phyloP scores from a whole-genome alignment of 169 alveolate species.

The Plasmodium inui region DNA sequence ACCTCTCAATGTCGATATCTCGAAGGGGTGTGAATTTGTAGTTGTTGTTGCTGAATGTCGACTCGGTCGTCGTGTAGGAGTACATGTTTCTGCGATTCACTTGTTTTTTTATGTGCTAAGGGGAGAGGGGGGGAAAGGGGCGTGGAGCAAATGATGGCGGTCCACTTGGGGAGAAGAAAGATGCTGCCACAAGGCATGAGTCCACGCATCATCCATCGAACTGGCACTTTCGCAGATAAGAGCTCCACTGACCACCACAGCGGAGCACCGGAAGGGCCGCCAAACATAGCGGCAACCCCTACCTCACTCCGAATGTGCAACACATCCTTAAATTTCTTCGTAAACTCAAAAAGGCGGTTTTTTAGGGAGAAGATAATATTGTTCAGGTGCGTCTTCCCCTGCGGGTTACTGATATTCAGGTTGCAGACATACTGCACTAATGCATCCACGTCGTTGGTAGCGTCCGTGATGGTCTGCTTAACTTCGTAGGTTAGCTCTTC shows the following conservation, averaged over 20 bases:
- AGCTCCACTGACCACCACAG: not conserved
- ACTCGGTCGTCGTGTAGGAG: slow-evolving; percentile 45
- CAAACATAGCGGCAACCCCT: not conserved
- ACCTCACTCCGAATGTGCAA: slow-evolving; percentile 81
- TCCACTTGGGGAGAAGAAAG: not conserved
- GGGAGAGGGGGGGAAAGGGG: not conserved
- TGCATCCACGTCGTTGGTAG: slow-evolving; percentile 30
- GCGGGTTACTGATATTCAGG: slow-evolving; percentile 38
- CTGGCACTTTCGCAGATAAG: not conserved
- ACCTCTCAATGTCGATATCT: slow-evolving; percentile 64
- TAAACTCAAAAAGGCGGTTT: slow-evolving; percentile 61
- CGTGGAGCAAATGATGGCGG: not conserved
- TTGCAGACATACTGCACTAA: slow-evolving; percentile 11
- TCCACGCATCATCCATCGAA: not conserved
- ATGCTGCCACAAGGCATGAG: not conserved
- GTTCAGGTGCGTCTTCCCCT: slow-evolving; percentile 44
- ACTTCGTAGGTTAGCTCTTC: slow-evolving; percentile 81
- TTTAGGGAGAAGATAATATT: slow-evolving; percentile 40
- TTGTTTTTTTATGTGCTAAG: slow-evolving; percentile 82
- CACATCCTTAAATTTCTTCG: slow-evolving; percentile 83
- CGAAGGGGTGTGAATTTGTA: slow-evolving; percentile 47
- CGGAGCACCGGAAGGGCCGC: not conserved
- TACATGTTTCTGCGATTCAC: slow-evolving; percentile 82
- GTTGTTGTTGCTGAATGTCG: slow-evolving; percentile 52
- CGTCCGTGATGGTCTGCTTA: slow-evolving; percentile 76